Evolutionary conservation across 305 asterid species (phyloP).

Genomic region (Petunia hybrid): DNA sequence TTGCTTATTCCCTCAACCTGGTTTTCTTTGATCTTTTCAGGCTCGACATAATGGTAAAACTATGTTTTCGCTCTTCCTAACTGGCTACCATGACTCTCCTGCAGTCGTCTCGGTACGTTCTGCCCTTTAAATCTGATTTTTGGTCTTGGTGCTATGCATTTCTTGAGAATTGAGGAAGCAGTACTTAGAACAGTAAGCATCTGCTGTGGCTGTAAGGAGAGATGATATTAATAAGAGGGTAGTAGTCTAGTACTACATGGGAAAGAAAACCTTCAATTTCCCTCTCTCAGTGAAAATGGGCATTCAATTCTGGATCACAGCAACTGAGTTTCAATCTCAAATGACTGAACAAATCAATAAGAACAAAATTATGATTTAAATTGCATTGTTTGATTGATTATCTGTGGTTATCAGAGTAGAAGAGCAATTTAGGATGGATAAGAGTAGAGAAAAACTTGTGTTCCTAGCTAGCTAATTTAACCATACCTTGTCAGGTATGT

Average conservation of each 20-base stretch:
- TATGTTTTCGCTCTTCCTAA: slow-evolving; percentile 71
- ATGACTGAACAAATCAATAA: neutral
- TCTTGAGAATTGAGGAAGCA: neutral
- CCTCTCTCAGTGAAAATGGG: neutral
- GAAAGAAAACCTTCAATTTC: neutral
- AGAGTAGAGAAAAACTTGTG: neutral
- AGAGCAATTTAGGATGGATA: neutral
- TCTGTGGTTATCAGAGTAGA: neutral
- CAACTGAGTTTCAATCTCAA: slow-evolving; percentile 9
- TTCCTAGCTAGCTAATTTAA: neutral
- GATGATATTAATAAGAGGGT: neutral
- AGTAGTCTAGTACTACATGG: neutral
- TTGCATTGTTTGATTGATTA: neutral
- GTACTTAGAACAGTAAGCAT: neutral
- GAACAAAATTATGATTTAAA: neutral
- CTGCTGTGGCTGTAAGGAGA: neutral
- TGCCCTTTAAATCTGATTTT: slow-evolving; percentile 6
- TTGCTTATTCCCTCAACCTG: slow-evolving; percentile 31
- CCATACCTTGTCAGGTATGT: neutral
- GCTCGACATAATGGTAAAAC: slow-evolving; percentile 90
- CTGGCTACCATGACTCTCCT: slow-evolving; percentile 87
- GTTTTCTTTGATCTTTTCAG: slow-evolving; percentile 42
- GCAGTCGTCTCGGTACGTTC: slow-evolving; percentile 68
- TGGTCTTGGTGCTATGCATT: neutral
- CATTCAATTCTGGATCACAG: neutral